Evolutionary conservation across 2,329 filamentous ascomycete species (phyloP).

Genomic region (Gliomastix tumulicola): DNA sequence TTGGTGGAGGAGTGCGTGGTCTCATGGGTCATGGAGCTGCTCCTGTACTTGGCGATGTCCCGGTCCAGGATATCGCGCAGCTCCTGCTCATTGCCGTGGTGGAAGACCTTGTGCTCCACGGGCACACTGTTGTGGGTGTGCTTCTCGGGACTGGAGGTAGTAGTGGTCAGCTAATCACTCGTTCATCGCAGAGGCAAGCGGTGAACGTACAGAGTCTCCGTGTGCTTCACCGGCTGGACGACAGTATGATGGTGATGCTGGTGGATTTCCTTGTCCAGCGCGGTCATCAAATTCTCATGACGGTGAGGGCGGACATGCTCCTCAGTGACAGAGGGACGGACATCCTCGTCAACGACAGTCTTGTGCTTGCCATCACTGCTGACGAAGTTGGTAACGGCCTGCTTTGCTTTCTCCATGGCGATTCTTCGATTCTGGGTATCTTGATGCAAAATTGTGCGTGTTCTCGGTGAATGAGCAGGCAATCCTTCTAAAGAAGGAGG

Average conservation of each 20-base stretch:
- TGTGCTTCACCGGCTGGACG: conserved; percentile 50
- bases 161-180: too few relatives aligned
- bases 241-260: conserved; percentile 68
- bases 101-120: conserved; percentile 53
- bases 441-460: background rate
- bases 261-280: conserved; percentile 62
- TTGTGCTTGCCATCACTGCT: conserved; percentile 56
- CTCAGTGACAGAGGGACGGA: conserved; percentile 52
- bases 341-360: conserved; percentile 62
- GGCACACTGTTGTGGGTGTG: conserved; percentile 52
- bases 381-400: conserved; percentile 54
- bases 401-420: conserved; percentile 58
- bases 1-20: conserved; percentile 16
- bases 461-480: background rate
- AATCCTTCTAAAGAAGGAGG: background rate
- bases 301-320: conserved; percentile 53
- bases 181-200: conserved; percentile 11
- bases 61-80: conserved; percentile 37
- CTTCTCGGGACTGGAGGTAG: conserved; percentile 42
- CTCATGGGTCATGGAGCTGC: conserved; percentile 16
- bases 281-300: conserved; percentile 56
- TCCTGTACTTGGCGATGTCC: conserved; percentile 33
- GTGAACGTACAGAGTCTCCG: conserved; percentile 35
- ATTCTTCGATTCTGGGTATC: background rate
- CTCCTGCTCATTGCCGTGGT: conserved; percentile 49